Conservation (phyloP, 345 rosid species). For the Punica granatum region DNA sequence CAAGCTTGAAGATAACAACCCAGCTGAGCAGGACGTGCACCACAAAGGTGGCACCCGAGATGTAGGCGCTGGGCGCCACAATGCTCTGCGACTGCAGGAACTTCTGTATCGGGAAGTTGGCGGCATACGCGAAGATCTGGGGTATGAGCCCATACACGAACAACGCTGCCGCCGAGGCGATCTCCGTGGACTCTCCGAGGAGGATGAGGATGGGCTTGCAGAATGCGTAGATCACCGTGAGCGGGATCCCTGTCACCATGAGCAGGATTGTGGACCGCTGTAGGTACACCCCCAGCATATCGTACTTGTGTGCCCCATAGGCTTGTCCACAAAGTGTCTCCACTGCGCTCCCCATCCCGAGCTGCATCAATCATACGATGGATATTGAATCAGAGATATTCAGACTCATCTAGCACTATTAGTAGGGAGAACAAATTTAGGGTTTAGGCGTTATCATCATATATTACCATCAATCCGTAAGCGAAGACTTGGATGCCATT, state of each 20-base stretch:
- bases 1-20: slow-evolving; percentile 35
- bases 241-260: slow-evolving; percentile 33
- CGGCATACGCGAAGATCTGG: slow-evolving; percentile 57
- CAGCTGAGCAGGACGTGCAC: slow-evolving; percentile 43
- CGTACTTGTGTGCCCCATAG: slow-evolving; percentile 55
- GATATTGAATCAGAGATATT: neutral
- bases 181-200: slow-evolving; percentile 48
- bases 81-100: slow-evolving; percentile 59
- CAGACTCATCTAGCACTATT: too few relatives aligned
- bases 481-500: slow-evolving; percentile 46
- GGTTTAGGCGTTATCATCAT: too few relatives aligned
- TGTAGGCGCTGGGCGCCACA: slow-evolving; percentile 61
- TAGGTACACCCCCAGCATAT: slow-evolving; percentile 61
- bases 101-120: slow-evolving; percentile 63
- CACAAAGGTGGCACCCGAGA: slow-evolving; percentile 35
- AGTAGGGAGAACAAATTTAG: too few relatives aligned
- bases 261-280: slow-evolving; percentile 62
- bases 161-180: slow-evolving; percentile 45
- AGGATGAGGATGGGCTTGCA: slow-evolving; percentile 38
- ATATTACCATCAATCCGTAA: slow-evolving; percentile 41
- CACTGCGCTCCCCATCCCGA: slow-evolving; percentile 85
- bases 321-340: slow-evolving; percentile 86
- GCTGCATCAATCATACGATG: slow-evolving; percentile 15
- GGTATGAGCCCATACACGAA: slow-evolving; percentile 66
- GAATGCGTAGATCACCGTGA: slow-evolving; percentile 43